A percentile compares a stretch with the other conserved stretches of the same genome.
phyloP scores from a whole-genome alignment of 2,329 filamentous ascomycete genomes.

The Huntiella omanensis region DNA sequence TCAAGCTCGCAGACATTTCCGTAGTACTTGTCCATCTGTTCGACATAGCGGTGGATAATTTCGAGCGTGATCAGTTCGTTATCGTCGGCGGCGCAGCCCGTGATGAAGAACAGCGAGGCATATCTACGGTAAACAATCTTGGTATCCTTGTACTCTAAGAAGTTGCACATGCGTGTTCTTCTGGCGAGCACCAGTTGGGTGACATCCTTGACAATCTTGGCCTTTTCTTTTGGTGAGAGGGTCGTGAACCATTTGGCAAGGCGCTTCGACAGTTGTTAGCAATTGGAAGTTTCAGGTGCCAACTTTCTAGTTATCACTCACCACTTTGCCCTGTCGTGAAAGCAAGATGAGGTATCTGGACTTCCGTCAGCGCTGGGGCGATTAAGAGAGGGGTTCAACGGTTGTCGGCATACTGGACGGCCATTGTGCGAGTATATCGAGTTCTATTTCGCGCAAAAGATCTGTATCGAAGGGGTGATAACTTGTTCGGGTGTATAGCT shows the following conservation, averaged over 20 bases:
- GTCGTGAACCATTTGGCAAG: conserved; percentile 99
- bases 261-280: conserved; percentile 36
- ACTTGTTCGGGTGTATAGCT: background rate
- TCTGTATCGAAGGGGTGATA: background rate
- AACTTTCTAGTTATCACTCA: conserved; percentile 29
- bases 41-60: conserved; percentile 96
- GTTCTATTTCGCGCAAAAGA: background rate
- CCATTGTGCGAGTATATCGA: conserved; percentile 19
- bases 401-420: conserved; percentile 22
- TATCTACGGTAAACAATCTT: conserved; percentile 99
- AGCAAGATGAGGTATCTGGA: conserved; percentile 88
- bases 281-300: background rate
- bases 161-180: conserved; percentile 98
- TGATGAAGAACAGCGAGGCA: conserved; percentile 97
- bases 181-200: conserved; percentile 90
- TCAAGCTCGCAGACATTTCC: conserved; percentile 98
- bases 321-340: conserved; percentile 97
- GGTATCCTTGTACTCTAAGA: conserved; percentile 97
- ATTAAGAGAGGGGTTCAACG: background rate
- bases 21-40: conserved; percentile 99
- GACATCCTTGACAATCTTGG: conserved; percentile 99
- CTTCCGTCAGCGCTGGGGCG: conserved; percentile 3
- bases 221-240: conserved; percentile 91
- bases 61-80: conserved; percentile 97
- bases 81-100: conserved; percentile 88